phyloP scores from a whole-genome alignment of 1,284 basidiomycete genomes.

The Trichosporon sp. region DNA sequence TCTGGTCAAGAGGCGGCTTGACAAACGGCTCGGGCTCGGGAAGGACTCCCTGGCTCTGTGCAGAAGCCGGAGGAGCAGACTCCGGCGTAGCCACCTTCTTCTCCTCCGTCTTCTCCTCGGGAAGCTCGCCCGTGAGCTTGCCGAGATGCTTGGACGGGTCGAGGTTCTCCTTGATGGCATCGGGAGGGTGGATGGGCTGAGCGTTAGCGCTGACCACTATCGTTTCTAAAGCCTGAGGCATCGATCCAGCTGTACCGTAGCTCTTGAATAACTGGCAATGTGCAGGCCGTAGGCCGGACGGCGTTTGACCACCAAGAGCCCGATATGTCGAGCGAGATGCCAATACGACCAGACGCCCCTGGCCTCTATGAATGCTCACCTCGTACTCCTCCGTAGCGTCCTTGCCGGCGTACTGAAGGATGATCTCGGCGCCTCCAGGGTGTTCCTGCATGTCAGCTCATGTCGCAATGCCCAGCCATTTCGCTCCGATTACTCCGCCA shows the following conservation, averaged over 20 bases:
- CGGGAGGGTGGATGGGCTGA: conserved; percentile 73
- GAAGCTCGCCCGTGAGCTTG: conserved; percentile 14
- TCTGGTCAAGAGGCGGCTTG: conserved; percentile 64
- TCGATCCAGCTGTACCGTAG: no score
- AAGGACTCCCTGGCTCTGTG: not conserved
- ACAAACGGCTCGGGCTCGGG: conserved; percentile 34
- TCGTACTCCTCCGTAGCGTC: conserved; percentile 77
- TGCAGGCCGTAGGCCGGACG: not conserved
- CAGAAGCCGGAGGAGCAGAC: conserved; percentile 27
- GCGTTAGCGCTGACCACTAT: not conserved
- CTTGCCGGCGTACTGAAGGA: conserved; percentile 66
- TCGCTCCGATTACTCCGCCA: no score
- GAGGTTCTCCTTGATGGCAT: conserved; percentile 76
- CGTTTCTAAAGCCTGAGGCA: not conserved
- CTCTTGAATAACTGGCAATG: not conserved
- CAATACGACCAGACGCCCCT: not conserved
- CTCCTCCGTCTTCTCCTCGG: conserved; percentile 10
- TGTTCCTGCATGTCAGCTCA: conserved; percentile 51
- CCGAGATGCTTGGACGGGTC: conserved; percentile 28
- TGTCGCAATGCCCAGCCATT: not conserved
- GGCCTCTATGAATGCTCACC: conserved; percentile 13
- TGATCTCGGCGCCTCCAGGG: conserved; percentile 61
- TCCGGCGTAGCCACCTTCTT: conserved; percentile 32
- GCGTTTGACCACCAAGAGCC: no score
- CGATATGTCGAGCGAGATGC: not conserved